Base-by-base conservation (phyloP, 305 asterid genomes). In the Rubia peregrina region DNA sequence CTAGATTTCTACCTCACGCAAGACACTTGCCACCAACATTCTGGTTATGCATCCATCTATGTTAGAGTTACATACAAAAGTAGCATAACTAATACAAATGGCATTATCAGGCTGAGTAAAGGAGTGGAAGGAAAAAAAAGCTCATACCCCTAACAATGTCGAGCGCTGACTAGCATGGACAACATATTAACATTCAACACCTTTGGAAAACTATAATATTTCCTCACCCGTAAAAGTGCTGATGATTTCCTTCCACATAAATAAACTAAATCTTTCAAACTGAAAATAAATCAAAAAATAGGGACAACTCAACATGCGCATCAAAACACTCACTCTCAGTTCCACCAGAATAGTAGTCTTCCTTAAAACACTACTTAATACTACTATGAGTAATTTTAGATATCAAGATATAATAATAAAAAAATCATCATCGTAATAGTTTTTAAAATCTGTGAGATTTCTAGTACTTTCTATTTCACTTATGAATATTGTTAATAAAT, bases 21-120 rank as follows among this genome's bases (percentile, higher is more conserved):
- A 62, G 51, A 71, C 21, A 48, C 51, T 42, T 60, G 53, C 33
- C 53, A 41, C 53, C 51, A 41, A 65, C 44, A 14, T 65, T 41
- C 33, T 65, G 69, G 24, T 44, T 40, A 60, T 22, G 44, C 61
- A 17, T 71, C 74, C 44, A 17, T 56, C 74, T 30, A 17, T 56
- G 21, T 71, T 43, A 46, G 22, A 38, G 70, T 60, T 14, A 60
- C 53, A 26, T 9, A 24, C 24, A 61, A 38, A 61, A 65, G 53
- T 40, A 46, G 21, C 67, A 57, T n/a, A 16, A 70, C 55, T 59
- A 44, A n/a, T 22, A 26, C 49, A 61, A 43, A 9, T 16, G 53
- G 26, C 69, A 70, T 24, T 43, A n/a, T 56, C 59, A 42, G 59
- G 61, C 36, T 19, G 41, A 70, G 57, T 55, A 61, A 19, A 60